A percentile compares a stretch with the other conserved stretches of the same genome.
phyloP scores from a whole-genome alignment of 139 green algal genomes.

The Medakamo hakoo region DNA sequence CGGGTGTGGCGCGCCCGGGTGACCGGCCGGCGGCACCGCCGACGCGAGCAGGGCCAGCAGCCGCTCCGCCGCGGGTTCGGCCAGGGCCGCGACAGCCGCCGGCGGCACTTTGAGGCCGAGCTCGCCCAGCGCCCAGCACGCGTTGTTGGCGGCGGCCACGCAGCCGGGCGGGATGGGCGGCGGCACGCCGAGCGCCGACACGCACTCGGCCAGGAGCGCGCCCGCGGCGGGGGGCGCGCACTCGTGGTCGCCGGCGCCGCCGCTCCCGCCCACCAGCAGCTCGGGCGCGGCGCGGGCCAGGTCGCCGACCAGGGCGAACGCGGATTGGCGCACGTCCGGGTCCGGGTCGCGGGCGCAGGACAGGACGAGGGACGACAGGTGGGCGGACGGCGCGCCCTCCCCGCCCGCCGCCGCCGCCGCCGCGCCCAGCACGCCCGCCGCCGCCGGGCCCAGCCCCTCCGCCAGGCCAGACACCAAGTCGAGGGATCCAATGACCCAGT shows the following conservation, averaged over 20 bases:
- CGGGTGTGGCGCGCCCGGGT: too few species aligned
- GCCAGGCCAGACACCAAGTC: conserved; percentile 65
- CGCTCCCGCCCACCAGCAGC: too few species aligned
- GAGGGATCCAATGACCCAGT: conserved; percentile 49
- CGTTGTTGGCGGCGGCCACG: conserved; percentile 83
- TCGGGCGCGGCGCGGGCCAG: conserved; percentile 44
- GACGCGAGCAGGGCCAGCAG: conserved; percentile 44
- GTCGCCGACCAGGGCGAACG: conserved; percentile 87
- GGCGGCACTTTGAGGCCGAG: conserved; percentile 43
- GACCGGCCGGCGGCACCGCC: too few species aligned
- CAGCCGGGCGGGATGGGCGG: conserved; percentile 14
- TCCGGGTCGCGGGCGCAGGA: conserved; percentile 1
- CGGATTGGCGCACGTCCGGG: conserved; percentile 64
- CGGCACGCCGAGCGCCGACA: conserved; percentile 16
- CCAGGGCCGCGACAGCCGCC: conserved; percentile 35
- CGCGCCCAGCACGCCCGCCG: conserved; percentile 47
- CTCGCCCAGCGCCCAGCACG: conserved; percentile 81
- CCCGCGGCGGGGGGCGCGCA: conserved; percentile 11
- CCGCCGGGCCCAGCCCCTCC: conserved; percentile 47
- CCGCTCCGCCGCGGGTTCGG: conserved; percentile 26
- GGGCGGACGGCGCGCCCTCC: background rate
- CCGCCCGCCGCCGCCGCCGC: conserved; percentile 20
- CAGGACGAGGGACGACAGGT: background rate
- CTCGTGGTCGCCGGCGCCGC: conserved; percentile 8
- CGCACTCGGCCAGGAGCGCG: conserved; percentile 6